These are phyloP conservation scores for Trypanosoma cruzi DNA, from an alignment of 208 protist genomes.

Conservation along the genomic window DNA sequence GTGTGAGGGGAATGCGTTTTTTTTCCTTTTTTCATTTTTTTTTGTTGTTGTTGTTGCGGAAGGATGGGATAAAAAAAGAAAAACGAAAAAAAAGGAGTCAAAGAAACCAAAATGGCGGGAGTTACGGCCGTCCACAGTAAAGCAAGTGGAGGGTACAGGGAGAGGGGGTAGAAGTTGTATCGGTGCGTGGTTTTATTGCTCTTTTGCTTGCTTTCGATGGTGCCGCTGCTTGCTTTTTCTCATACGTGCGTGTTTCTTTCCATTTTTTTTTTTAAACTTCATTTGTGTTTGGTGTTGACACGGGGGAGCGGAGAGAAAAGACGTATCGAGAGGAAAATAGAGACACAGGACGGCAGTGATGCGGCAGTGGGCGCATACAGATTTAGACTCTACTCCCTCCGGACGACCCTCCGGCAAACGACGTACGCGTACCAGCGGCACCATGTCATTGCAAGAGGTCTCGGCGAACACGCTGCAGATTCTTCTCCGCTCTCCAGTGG, in stretches of 20 bases:
- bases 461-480: conserved; percentile 26
- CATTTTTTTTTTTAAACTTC: conserved; percentile 1
- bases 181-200: neutral
- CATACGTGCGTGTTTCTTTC: neutral
- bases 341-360: conserved; percentile 4
- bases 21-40: neutral
- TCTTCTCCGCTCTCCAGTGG: conserved; percentile 23
- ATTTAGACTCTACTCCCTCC: conserved; percentile 23
- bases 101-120: neutral
- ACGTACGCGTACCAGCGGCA: conserved; percentile 5
- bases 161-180: neutral
- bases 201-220: neutral
- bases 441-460: conserved; percentile 22
- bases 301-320: neutral
- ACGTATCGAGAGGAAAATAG: conserved; percentile 1
- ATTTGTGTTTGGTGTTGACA: neutral
- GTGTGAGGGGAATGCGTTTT: neutral
- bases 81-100: neutral
- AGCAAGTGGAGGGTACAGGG: neutral
- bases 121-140: neutral
- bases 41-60: neutral
- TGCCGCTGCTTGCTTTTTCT: neutral
- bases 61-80: neutral
- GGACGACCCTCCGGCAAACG: conserved; percentile 11
- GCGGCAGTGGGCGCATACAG: conserved; percentile 28